Base-by-base conservation (phyloP, 352 stramenopile genomes). In the Globisporangium takayamanum region DNA sequence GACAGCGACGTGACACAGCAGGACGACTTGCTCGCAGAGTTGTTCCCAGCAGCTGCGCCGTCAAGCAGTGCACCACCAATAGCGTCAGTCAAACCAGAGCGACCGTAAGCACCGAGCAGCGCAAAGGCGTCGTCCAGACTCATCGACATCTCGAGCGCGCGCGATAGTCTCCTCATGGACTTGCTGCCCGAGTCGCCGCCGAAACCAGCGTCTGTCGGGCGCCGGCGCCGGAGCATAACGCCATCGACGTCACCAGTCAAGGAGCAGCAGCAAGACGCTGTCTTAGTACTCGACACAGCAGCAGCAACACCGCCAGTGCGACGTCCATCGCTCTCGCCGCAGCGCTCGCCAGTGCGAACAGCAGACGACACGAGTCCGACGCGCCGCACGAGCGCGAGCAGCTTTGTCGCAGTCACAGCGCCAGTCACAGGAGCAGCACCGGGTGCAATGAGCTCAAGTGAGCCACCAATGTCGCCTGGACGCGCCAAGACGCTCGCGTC, bases 131-230 rank as follows among this genome's bases (percentile, higher is more conserved):
- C 28, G 3, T 2, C 20, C n/a, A 15, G 44, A 1, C 12, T 48
- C 18, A 37, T 54, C 20, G 55, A 48, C 45, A 61, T 64, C 25
- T 57, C 63, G 8, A 87, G 73, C 7, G 70, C 79, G 18, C 64
- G 70, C 22, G 79, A 86, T 37, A 84, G 67, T 63, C 45, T 89
- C 15, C 59, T 89, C 2, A 76, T 76, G 60, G 79, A 86, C 46
- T 39, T 89, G 37, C 54, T 89, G 3, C 56, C 65, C 0, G 72
- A 76, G 20, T 80, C 70, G 6, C 68, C 76, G 45, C 63, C 71
- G 2, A 69, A 72, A 20, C 55, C 73, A 45, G 54, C 55, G 11
- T 18, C 47, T n/a, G 47, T 52, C 22, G 55, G 55, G 39, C 55
- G 50, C 26, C 50, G 50, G 20, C 62, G 30, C 18, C 68, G 57